phyloP scores from a whole-genome alignment of 768 basidiomycete species.

The Rhizopogon vinicolor region DNA sequence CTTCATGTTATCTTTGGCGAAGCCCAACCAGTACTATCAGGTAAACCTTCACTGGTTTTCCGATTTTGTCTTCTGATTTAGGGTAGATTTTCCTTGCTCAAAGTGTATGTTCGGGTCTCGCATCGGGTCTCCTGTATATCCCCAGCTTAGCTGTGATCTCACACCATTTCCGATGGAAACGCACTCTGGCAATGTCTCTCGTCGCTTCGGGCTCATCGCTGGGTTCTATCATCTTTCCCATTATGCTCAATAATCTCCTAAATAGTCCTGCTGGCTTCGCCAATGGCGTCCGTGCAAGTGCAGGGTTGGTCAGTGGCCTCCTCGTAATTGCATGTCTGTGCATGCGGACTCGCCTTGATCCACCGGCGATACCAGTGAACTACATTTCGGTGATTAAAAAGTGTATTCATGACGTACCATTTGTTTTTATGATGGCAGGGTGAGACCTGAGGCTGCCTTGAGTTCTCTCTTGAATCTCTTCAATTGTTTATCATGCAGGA shows the following conservation, averaged over 20 bases:
- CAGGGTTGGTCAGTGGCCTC: conserved; percentile 32
- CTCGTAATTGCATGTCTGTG: conserved; percentile 22
- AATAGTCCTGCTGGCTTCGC: conserved; percentile 24
- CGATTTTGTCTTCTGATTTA: background rate
- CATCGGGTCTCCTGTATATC: conserved; percentile 37
- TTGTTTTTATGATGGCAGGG: background rate
- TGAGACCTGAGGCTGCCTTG: background rate
- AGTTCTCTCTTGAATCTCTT: background rate
- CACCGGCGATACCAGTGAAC: conserved; percentile 9
- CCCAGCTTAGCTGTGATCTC: conserved; percentile 36
- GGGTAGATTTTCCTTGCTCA: conserved; percentile 39
- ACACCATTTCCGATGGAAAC: conserved; percentile 34
- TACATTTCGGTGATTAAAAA: conserved; percentile 1
- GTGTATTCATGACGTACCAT: conserved; percentile 1
- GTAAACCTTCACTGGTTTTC: conserved; percentile 9
- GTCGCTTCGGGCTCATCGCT: conserved; percentile 31
- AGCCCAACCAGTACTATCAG: conserved; percentile 35
- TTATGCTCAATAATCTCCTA: conserved; percentile 20
- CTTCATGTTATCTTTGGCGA: conserved; percentile 40
- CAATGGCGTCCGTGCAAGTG: conserved; percentile 37
- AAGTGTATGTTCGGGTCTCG: conserved; percentile 38
- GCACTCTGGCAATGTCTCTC: conserved; percentile 36
- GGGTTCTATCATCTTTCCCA: conserved; percentile 12
- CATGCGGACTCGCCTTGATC: conserved; percentile 33
- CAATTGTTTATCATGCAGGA: background rate